Evolutionary conservation across 73 alveolate species (phyloP).

Genomic region (Tetrahymena malaccensis): DNA sequence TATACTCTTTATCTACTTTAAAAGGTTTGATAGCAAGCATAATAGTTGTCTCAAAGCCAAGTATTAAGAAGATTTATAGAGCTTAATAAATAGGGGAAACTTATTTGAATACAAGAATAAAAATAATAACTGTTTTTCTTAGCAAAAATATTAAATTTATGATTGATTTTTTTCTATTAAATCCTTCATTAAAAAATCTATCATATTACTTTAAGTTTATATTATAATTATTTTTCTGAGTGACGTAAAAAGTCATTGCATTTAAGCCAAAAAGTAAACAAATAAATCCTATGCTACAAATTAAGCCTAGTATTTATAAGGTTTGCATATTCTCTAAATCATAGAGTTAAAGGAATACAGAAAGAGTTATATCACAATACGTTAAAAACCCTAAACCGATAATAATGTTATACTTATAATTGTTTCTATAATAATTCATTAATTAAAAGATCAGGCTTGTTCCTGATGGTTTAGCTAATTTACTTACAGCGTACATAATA

Average conservation of each 20-base stretch:
- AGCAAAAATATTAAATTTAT: neutral
- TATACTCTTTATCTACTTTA: neutral
- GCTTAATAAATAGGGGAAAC: neutral
- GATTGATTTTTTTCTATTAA: neutral
- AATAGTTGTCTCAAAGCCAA: neutral
- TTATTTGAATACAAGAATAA: neutral
- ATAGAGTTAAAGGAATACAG: neutral
- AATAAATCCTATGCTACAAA: neutral
- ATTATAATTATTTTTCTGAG: neutral
- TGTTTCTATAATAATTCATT: neutral
- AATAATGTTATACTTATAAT: neutral
- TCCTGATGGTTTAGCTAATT: neutral
- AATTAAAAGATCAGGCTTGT: neutral
- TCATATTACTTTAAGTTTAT: neutral
- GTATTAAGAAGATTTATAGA: neutral
- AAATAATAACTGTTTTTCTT: neutral
- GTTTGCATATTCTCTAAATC: neutral
- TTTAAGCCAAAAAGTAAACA: neutral
- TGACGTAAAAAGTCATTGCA: neutral
- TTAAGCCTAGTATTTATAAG: neutral
- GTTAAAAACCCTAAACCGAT: neutral
- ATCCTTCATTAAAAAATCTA: neutral
- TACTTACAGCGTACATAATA: neutral
- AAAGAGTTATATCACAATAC: neutral
- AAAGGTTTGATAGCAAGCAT: neutral